Base-by-base conservation (phyloP, 148 eudicot genomes). In the Nepenthes mirabilis region DNA sequence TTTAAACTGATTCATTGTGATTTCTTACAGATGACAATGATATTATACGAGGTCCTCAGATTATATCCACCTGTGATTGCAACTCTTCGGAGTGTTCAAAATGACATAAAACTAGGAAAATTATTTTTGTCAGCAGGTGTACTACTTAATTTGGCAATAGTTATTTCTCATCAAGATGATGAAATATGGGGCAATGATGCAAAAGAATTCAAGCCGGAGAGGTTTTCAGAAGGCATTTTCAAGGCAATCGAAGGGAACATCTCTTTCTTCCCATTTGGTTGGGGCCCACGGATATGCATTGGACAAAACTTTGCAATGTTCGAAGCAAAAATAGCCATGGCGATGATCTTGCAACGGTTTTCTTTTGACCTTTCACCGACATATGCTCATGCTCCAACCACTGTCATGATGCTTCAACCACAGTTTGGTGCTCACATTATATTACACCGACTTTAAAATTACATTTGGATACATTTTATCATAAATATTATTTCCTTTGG, bases 201-300 rank as follows among this genome's bases (percentile, higher is more conserved):
- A 6, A 11, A 33, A 9, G 69, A 66, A 33, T 66, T 66, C 62
- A 66, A 48, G 3, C 69, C 69, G 8, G 69, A 57, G 36, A 66
- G 69, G 60, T 66, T 66, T 13, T 9, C 47, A 2, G 56, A 66
- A 14, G 69, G 69, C 2, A 14, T 58, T 14, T 34, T 48, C 1
- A 66, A 66, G 55, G 69, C 69, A 57, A 36, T 56, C 12, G 50
- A 57, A 12, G 33, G 47, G 35, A 49, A 47, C 9, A 36, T 11
- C 50, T 1, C 33, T 0, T 66, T 23, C 40, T 34, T 66, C 52
- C 69, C 69, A 11, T 66, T 66, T 34, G 40, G 69, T 1, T 35
- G 62, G 56, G 69, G 69, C 2, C 69, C 69, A 1, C 11, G 69
- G 1, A 57, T 57, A 6, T 66, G 69, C 37, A 47, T 66, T 10